phyloP scores from a whole-genome alignment of 2,329 filamentous ascomycete species.

The Penicillium sp. region DNA sequence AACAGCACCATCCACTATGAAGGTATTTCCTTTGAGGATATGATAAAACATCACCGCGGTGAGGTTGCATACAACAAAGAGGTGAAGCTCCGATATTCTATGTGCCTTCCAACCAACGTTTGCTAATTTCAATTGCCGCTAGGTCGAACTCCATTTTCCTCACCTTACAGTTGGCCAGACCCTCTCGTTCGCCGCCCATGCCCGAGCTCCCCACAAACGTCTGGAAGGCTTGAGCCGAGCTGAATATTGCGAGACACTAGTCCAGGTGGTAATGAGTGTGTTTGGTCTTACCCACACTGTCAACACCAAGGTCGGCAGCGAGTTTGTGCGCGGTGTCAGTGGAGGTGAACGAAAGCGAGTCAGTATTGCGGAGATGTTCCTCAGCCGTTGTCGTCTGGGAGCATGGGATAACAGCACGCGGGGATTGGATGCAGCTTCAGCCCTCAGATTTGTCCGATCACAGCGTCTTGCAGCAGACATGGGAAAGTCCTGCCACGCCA shows the following conservation, averaged over 20 bases:
- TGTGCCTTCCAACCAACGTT: conserved; percentile 38
- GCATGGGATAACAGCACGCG: conserved; percentile 47
- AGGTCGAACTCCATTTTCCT: conserved; percentile 59
- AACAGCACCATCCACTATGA: conserved; percentile 77
- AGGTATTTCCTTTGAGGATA: conserved; percentile 60
- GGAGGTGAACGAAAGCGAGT: conserved; percentile 62
- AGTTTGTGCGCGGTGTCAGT: conserved; percentile 59
- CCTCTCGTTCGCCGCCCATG: conserved; percentile 71
- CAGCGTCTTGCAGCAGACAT: conserved; percentile 50
- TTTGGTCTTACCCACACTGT: conserved; percentile 44
- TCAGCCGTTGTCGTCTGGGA: conserved; percentile 28
- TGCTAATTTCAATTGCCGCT: background rate
- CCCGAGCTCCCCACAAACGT: conserved; percentile 45
- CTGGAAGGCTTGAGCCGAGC: conserved; percentile 19
- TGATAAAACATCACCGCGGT: conserved; percentile 59
- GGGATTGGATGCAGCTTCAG: conserved; percentile 53
- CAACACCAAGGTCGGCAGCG: conserved; percentile 47
- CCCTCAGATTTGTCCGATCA: conserved; percentile 54
- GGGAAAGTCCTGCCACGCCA: conserved; percentile 46
- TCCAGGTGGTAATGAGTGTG: conserved; percentile 43
- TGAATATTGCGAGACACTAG: conserved; percentile 40
- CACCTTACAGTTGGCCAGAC: conserved; percentile 66
- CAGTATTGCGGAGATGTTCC: conserved; percentile 40
- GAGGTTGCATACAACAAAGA: conserved; percentile 46
- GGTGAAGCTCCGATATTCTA: conserved; percentile 31